Evolutionary conservation across 1,284 basidiomycete species (phyloP).

Genomic region (Tylopilus sp.): DNA sequence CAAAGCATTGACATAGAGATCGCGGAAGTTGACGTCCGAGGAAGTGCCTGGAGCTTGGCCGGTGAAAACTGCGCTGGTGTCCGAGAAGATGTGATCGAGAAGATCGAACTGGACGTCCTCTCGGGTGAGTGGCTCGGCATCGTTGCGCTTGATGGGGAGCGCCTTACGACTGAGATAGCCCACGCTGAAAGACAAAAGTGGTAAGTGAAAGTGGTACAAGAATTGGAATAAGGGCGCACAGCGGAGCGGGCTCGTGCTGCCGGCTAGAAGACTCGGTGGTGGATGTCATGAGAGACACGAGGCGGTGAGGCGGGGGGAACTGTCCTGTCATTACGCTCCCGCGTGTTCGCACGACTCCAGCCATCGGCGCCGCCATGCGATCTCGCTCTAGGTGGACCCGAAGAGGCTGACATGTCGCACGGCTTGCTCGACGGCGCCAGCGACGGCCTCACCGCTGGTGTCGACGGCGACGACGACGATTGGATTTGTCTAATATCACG

Average conservation of each 20-base stretch:
- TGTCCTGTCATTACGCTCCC: constrained; percentile 28
- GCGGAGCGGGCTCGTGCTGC: constrained; percentile 47
- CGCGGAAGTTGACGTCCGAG: constrained; percentile 68
- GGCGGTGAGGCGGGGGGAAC: constrained; percentile 33
- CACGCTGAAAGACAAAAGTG: constrained; percentile 40
- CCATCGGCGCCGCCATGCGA: constrained; percentile 18
- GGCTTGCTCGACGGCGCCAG: constrained; percentile 6
- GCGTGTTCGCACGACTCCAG: constrained; percentile 30
- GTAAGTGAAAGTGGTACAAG: constrained; percentile 17
- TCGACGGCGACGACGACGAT: constrained; percentile 14
- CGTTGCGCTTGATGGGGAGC: constrained; percentile 72
- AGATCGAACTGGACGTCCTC: constrained; percentile 86
- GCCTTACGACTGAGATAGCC: constrained; percentile 68
- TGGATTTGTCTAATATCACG: constrained; percentile 21
- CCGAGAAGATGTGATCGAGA: constrained; percentile 72
- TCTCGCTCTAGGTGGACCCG: constrained; percentile 4
- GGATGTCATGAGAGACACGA: constrained; percentile 45
- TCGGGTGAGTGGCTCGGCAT: constrained; percentile 73
- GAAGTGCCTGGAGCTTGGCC: constrained; percentile 46
- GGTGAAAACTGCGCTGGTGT: constrained; percentile 70
- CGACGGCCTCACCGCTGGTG: constrained; percentile 7
- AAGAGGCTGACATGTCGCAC: constrained; percentile 5
- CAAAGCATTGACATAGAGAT: constrained; percentile 80
- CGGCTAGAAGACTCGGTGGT: constrained; percentile 38
- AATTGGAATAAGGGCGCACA: constrained; percentile 19